phyloP scores from a whole-genome alignment of 2,329 filamentous ascomycete species.

The Colletotrichum zoysiae region DNA sequence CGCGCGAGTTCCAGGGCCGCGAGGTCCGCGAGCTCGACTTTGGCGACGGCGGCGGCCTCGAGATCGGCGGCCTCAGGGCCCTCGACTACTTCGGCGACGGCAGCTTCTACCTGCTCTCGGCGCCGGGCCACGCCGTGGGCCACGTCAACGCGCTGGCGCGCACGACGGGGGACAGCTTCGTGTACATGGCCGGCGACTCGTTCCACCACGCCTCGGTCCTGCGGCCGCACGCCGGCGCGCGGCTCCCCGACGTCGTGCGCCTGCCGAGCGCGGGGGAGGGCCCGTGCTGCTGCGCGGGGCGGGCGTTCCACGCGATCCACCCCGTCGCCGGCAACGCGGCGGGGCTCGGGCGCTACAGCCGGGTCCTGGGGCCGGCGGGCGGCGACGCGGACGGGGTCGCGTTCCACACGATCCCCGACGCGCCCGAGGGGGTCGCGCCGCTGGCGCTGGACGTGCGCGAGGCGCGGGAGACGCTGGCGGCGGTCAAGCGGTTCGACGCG shows the following conservation, averaged over 20 bases:
- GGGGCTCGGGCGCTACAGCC: neutral
- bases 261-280: neutral
- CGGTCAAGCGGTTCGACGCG: constrained; percentile 6
- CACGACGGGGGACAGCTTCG: constrained; percentile 8
- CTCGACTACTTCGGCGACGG: constrained; percentile 34
- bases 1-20: constrained; percentile 30
- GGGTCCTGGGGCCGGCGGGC: neutral
- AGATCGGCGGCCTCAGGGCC: constrained; percentile 15
- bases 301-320: constrained; percentile 10
- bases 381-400: neutral
- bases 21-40: constrained; percentile 26
- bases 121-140: constrained; percentile 29
- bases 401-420: constrained; percentile 7
- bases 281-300: neutral
- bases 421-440: neutral
- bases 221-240: constrained; percentile 1
- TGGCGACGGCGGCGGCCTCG: neutral
- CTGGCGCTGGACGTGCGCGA: constrained; percentile 5
- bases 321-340: neutral
- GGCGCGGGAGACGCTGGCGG: constrained; percentile 5
- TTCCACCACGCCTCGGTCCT: constrained; percentile 19
- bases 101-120: constrained; percentile 34
- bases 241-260: constrained; percentile 2
- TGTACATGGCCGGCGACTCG: constrained; percentile 28
- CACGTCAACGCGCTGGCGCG: constrained; percentile 27